Evolutionary conservation across 257 asterid species (phyloP).

Genomic region (Echium plantagineum): DNA sequence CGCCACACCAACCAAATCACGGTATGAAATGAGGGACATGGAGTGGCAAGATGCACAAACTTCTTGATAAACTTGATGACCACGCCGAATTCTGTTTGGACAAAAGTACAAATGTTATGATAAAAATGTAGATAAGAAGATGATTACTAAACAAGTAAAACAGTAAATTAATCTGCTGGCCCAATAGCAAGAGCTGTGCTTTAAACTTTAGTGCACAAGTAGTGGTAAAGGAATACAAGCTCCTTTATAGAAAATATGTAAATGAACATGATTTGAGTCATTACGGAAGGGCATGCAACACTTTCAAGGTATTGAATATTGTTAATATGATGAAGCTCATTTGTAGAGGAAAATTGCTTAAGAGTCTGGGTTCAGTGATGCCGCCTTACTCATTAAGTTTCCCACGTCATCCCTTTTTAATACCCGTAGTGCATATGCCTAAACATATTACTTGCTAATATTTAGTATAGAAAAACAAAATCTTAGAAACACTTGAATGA

Average conservation of each 20-base stretch:
- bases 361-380: too few relatives aligned
- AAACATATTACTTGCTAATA: neutral
- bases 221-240: too few relatives aligned
- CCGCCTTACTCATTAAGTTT: too few relatives aligned
- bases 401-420: too few relatives aligned
- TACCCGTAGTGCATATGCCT: too few relatives aligned
- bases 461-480: neutral
- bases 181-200: neutral
- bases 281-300: too few relatives aligned
- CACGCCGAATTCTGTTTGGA: conserved; percentile 25
- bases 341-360: too few relatives aligned
- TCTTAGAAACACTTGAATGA: too few relatives aligned
- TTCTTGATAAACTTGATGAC: conserved; percentile 53
- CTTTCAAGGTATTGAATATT: too few relatives aligned
- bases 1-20: conserved; percentile 82
- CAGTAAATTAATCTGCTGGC: neutral
- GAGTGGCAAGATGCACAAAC: conserved; percentile 87
- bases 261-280: too few relatives aligned
- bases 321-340: too few relatives aligned
- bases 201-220: neutral
- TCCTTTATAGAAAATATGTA: too few relatives aligned
- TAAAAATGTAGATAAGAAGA: neutral
- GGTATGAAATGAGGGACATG: conserved; percentile 66
- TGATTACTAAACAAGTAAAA: neutral
- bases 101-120: conserved; percentile 3